phyloP scores from a whole-genome alignment of 1,139 yeast genomes.

The Lodderomyces oxycetoniae region DNA sequence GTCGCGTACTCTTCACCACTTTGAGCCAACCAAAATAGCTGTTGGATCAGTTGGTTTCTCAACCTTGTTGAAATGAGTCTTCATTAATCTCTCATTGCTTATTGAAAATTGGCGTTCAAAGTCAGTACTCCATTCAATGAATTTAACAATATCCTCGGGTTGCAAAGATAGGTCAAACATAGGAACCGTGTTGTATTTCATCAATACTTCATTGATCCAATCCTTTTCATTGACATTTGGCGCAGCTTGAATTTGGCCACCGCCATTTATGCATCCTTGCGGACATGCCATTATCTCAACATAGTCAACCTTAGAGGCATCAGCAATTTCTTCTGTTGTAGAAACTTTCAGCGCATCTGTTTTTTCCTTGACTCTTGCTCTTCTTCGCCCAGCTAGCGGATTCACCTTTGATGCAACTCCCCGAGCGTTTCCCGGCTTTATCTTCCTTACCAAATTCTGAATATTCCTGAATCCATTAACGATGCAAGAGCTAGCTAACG shows the following conservation, averaged over 20 bases:
- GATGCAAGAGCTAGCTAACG: conserved; percentile 65
- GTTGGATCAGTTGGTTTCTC: conserved; percentile 50
- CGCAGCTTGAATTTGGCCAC: conserved; percentile 75
- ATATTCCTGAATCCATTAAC: conserved; percentile 92
- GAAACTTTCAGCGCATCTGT: conserved; percentile 19
- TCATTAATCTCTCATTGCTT: conserved; percentile 33
- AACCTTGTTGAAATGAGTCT: conserved; percentile 47
- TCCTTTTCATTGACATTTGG: conserved; percentile 26
- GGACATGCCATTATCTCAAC: conserved; percentile 99
- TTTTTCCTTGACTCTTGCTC: conserved; percentile 29
- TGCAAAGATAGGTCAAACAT: conserved; percentile 16
- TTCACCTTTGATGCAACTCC: conserved; percentile 21
- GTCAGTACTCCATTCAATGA: conserved; percentile 28
- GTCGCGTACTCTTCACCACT: too few relatives aligned
- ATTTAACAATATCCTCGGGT: conserved; percentile 13
- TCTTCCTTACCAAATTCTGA: conserved; percentile 82
- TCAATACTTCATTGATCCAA: conserved; percentile 36
- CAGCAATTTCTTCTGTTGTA: conserved; percentile 34
- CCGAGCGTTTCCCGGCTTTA: conserved; percentile 43
- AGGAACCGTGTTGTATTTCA: conserved; percentile 28
- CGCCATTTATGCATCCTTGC: conserved; percentile 95
- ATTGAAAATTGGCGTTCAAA: conserved; percentile 31
- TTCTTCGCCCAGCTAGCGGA: conserved; percentile 40
- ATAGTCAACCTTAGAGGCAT: conserved; percentile 68
- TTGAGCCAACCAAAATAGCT: conserved; percentile 39